Evolutionary conservation across 352 stramenopile genomes (phyloP).

Genomic region (Stephanocyclus meneghinianus): DNA sequence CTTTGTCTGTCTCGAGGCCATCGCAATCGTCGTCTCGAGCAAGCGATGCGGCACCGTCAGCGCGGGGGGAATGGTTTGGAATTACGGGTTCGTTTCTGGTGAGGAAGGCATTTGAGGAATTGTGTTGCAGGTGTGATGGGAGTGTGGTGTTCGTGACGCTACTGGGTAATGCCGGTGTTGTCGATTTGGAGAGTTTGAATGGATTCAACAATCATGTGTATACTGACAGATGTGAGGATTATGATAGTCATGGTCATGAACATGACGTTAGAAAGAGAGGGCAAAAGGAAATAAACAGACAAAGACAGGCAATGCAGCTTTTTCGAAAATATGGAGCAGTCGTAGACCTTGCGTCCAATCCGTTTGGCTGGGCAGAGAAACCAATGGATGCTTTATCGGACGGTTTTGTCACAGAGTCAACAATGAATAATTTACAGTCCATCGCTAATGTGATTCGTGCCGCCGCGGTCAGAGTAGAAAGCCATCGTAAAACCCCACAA

Average conservation of each 20-base stretch:
- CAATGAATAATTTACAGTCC: slow-evolving; percentile 23
- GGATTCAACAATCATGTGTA: not conserved
- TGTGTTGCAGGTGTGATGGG: slow-evolving; percentile 35
- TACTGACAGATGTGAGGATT: not conserved
- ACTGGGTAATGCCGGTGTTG: slow-evolving; percentile 16
- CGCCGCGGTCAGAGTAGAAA: slow-evolving; percentile 22
- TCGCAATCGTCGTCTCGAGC: not conserved
- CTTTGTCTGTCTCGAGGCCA: not conserved
- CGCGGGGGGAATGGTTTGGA: slow-evolving; percentile 19
- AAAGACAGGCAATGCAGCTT: slow-evolving; percentile 10
- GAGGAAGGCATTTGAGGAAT: slow-evolving; percentile 35
- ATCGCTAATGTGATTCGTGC: slow-evolving; percentile 31
- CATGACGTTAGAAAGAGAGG: not conserved
- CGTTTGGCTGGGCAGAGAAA: slow-evolving; percentile 50
- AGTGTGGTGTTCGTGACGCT: slow-evolving; percentile 41
- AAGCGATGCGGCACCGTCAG: not conserved
- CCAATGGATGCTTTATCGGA: slow-evolving; percentile 4
- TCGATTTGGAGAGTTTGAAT: slow-evolving; percentile 4
- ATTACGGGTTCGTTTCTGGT: slow-evolving; percentile 33
- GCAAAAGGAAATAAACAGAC: slow-evolving; percentile 2
- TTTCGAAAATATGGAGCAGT: slow-evolving; percentile 33
- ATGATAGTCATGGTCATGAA: slow-evolving; percentile 6
- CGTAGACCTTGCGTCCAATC: slow-evolving; percentile 42
- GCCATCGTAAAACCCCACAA: slow-evolving; percentile 1
- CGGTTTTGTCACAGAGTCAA: not conserved